A percentile compares a stretch with the other conserved stretches of the same genome.
Conservation (phyloP, 768 basidiomycete genomes). For the Lepiota venenata region DNA sequence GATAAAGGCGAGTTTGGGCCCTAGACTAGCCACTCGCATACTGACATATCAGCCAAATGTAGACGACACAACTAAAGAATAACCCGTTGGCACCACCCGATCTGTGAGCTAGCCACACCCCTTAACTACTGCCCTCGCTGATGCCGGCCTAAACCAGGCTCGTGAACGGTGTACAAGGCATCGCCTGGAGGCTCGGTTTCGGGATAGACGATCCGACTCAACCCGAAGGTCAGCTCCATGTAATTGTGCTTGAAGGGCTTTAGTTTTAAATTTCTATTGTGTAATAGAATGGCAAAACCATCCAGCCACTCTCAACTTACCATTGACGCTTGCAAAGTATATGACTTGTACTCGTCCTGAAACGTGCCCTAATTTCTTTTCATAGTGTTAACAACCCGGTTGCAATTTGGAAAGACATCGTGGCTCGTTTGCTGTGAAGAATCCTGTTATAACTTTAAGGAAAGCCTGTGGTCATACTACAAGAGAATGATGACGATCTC, state of each 20-base stretch:
- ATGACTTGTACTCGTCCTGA: conserved; percentile 17
- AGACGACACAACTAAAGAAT: conserved; percentile 54
- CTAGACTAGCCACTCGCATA: neutral
- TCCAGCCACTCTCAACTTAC: conserved; percentile 50
- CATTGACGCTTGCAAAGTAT: conserved; percentile 46
- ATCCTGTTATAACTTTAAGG: neutral
- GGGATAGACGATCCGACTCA: conserved; percentile 48
- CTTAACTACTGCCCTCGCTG: neutral
- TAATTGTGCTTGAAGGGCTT: neutral
- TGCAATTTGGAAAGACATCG: conserved; percentile 52
- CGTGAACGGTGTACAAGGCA: conserved; percentile 57
- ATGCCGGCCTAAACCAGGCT: conserved; percentile 26
- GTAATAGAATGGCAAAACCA: conserved; percentile 56
- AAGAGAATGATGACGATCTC: neutral
- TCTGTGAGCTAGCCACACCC: conserved; percentile 37
- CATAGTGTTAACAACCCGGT: conserved; percentile 53
- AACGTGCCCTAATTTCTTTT: neutral
- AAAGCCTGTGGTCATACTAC: neutral
- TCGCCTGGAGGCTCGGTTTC: conserved; percentile 61
- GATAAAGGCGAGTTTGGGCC: conserved; percentile 38
- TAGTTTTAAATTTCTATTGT: neutral
- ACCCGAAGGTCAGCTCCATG: conserved; percentile 48
- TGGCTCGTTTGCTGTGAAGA: conserved; percentile 21
- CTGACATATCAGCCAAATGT: neutral
- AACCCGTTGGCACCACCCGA: conserved; percentile 59